These are phyloP conservation scores for Cladophialophora yegresii DNA, from an alignment of 2,329 filamentous ascomycete species.

Conservation along the genomic window DNA sequence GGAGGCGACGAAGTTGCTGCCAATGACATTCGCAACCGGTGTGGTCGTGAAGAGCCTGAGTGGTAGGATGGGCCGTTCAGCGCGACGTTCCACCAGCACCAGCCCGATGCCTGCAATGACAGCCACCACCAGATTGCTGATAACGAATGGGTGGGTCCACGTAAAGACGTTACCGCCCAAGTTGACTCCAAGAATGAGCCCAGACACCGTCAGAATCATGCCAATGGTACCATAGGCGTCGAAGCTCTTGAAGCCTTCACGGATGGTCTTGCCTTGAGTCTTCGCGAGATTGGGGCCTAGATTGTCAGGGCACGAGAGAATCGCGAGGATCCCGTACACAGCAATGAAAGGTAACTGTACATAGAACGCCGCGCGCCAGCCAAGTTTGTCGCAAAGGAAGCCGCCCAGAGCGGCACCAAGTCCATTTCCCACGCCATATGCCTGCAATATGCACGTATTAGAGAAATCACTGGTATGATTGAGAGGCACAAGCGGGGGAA, in stretches of 20 bases:
- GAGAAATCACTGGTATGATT: neutral
- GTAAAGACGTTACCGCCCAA: constrained; percentile 65
- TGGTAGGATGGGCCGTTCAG: constrained; percentile 62
- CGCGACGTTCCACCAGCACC: constrained; percentile 55
- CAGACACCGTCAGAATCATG: constrained; percentile 56
- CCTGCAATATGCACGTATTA: constrained; percentile 1
- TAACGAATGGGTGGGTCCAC: constrained; percentile 63
- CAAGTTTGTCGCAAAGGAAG: constrained; percentile 67
- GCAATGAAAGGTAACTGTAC: constrained; percentile 59
- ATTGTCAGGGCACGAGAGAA: constrained; percentile 46
- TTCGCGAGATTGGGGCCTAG: constrained; percentile 51
- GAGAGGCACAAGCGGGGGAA: neutral
- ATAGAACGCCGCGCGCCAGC: constrained; percentile 73
- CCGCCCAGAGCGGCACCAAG: constrained; percentile 70
- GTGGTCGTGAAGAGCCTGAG: constrained; percentile 53
- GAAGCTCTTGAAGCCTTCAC: constrained; percentile 58
- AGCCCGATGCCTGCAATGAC: constrained; percentile 54
- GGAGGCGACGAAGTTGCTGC: constrained; percentile 55
- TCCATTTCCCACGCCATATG: constrained; percentile 32
- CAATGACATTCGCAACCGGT: constrained; percentile 61
- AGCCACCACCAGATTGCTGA: constrained; percentile 55
- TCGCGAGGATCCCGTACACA: constrained; percentile 51
- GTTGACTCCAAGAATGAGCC: constrained; percentile 62
- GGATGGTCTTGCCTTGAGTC: constrained; percentile 48
- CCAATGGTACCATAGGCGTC: constrained; percentile 59